Percentiles rank a stretch among this genome's conserved stretches.
These are phyloP conservation scores for Hippophae gyantsensis DNA, from an alignment of 306 rosid genomes.

Conservation along the genomic window DNA sequence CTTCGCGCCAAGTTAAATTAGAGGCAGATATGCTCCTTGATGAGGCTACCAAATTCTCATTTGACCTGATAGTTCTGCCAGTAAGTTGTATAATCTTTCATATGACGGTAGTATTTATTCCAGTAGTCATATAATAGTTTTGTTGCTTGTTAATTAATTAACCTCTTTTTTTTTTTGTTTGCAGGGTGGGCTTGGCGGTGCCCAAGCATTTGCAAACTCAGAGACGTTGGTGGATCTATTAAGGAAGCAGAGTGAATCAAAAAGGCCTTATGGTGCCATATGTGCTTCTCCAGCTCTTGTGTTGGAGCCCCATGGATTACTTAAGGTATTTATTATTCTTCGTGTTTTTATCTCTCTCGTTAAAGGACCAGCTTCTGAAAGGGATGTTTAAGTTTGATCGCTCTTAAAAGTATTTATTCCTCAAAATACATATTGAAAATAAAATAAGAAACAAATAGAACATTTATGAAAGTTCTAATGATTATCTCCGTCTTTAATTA, in stretches of 20 bases:
- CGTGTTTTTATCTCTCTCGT: background rate
- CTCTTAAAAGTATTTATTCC: background rate
- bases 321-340: constrained; percentile 39
- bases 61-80: constrained; percentile 76
- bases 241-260: constrained; percentile 59
- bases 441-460: background rate
- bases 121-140: background rate
- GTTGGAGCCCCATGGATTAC: constrained; percentile 85
- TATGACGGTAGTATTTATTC: no score
- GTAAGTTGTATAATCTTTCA: constrained; percentile 28
- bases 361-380: background rate
- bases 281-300: constrained; percentile 93
- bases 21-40: constrained; percentile 77
- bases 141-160: constrained; percentile 1
- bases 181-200: constrained; percentile 98
- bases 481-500: no score
- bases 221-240: constrained; percentile 58
- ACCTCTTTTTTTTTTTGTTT: constrained; percentile 12
- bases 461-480: no score
- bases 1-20: constrained; percentile 71
- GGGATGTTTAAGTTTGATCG: background rate
- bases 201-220: constrained; percentile 73
- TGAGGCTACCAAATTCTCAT: constrained; percentile 60
- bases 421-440: background rate
- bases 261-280: constrained; percentile 81